A percentile compares a stretch with the other conserved stretches of the same genome.
phyloP scores from a whole-genome alignment of 2,329 filamentous ascomycete genomes.

The Apiospora pterosperma region DNA sequence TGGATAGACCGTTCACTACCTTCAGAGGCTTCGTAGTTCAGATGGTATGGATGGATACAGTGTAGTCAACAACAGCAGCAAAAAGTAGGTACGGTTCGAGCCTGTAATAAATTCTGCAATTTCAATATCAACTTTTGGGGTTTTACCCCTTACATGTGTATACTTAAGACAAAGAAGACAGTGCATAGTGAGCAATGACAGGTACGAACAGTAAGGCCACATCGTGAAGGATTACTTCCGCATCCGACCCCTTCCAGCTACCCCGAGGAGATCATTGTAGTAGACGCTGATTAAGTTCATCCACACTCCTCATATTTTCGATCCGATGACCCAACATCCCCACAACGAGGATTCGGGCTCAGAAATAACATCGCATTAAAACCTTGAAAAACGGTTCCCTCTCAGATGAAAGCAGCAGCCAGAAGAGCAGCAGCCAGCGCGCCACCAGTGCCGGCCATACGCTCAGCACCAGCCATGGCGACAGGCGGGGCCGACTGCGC shows the following conservation, averaged over 20 bases:
- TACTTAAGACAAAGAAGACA: not conserved
- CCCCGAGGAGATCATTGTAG: not conserved
- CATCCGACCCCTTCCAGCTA: not conserved
- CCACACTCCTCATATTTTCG: not conserved
- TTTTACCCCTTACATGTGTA: not conserved
- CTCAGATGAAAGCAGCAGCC: slow-evolving; percentile 3
- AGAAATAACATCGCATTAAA: not conserved
- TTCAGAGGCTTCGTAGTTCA: too few species aligned
- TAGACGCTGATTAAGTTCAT: not conserved
- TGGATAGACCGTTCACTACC: too few species aligned
- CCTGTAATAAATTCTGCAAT: not conserved
- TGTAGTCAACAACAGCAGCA: not conserved
- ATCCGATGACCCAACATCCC: not conserved
- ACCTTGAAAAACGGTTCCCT: not conserved
- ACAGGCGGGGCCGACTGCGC: not conserved
- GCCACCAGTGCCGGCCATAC: slow-evolving; percentile 1
- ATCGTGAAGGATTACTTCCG: not conserved
- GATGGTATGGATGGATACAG: too few species aligned
- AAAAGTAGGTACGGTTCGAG: too few species aligned
- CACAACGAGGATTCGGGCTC: not conserved
- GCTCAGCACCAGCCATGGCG: slow-evolving; percentile 2
- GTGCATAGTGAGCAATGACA: not conserved
- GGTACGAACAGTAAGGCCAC: too few species aligned
- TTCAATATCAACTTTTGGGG: not conserved
- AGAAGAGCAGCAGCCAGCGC: slow-evolving; percentile 3